Conservation (phyloP, 495 filamentous ascomycete species). For the Penicillium macrosclerotiorum region DNA sequence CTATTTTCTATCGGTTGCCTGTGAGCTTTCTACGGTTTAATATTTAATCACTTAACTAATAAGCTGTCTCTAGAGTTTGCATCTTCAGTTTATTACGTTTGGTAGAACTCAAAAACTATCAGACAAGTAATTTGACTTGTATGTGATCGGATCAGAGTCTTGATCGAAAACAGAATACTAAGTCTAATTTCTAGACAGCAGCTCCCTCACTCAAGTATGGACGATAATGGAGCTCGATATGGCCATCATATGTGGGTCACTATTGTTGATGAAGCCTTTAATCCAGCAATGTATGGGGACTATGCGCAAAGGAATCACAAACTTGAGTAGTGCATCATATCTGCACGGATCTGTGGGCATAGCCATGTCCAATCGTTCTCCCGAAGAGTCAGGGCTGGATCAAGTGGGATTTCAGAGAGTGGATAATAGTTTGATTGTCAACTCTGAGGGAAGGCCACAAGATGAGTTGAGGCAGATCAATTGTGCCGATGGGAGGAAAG, state of each 20-base stretch:
- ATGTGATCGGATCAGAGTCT: background rate
- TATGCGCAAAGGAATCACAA: background rate
- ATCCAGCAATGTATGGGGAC: conserved; percentile 7
- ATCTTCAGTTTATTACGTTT: conserved; percentile 28
- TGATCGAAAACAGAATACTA: background rate
- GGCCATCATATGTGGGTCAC: conserved; percentile 48
- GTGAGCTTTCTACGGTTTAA: conserved; percentile 8
- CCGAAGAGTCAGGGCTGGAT: background rate
- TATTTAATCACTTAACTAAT: background rate
- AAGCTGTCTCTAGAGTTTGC: conserved; percentile 20
- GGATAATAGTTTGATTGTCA: no score
- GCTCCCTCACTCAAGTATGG: conserved; percentile 46
- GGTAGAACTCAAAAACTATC: conserved; percentile 17
- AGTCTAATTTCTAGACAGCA: conserved; percentile 10
- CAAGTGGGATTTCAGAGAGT: background rate
- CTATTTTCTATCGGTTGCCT: conserved; percentile 31
- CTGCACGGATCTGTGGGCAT: background rate
- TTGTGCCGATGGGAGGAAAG: no score
- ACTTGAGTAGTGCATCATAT: background rate
- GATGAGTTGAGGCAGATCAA: no score
- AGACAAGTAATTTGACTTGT: conserved; percentile 22
- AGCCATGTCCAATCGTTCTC: background rate
- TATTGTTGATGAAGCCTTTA: conserved; percentile 35
- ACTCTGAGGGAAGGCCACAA: no score
- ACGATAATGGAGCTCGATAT: conserved; percentile 50